Evolutionary conservation across 2,329 filamentous ascomycete species (phyloP).

Genomic region (Colletotrichum plurivorum): DNA sequence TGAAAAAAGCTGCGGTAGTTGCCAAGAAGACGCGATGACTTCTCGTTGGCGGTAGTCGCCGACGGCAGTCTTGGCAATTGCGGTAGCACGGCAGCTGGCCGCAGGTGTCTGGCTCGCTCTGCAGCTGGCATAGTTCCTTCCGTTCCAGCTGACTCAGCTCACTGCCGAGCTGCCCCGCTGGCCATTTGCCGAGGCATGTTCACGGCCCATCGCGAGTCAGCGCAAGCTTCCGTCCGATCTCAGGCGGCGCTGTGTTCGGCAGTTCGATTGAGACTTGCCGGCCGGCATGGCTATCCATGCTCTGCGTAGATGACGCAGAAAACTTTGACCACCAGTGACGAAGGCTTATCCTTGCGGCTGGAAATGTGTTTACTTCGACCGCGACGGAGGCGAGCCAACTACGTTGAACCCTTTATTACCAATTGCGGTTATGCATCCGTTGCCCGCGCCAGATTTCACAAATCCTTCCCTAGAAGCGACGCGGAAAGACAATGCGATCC

Average conservation of each 20-base stretch:
- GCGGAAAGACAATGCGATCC: too few species aligned
- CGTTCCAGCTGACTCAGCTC: background rate
- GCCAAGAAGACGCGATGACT: slow-evolving; percentile 19
- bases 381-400: background rate
- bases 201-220: slow-evolving; percentile 15
- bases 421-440: too few species aligned
- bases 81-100: background rate
- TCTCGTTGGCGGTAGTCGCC: slow-evolving; percentile 4
- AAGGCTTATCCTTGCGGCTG: background rate
- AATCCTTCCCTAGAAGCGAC: too few species aligned
- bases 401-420: background rate
- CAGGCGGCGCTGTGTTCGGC: background rate
- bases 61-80: slow-evolving; percentile 5
- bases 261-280: background rate
- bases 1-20: background rate
- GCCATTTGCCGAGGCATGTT: background rate
- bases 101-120: background rate
- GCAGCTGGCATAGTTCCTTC: background rate
- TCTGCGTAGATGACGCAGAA: background rate
- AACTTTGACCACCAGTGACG: background rate
- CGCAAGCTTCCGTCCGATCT: slow-evolving; percentile 1
- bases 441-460: too few species aligned
- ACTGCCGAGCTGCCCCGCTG: background rate
- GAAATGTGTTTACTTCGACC: background rate
- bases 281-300: slow-evolving; percentile 6